Evolutionary conservation across 805 yeast species (phyloP), one percentile per base, ranked within the genome.

Genomic region (Saccharomycopsis olivae): DNA sequence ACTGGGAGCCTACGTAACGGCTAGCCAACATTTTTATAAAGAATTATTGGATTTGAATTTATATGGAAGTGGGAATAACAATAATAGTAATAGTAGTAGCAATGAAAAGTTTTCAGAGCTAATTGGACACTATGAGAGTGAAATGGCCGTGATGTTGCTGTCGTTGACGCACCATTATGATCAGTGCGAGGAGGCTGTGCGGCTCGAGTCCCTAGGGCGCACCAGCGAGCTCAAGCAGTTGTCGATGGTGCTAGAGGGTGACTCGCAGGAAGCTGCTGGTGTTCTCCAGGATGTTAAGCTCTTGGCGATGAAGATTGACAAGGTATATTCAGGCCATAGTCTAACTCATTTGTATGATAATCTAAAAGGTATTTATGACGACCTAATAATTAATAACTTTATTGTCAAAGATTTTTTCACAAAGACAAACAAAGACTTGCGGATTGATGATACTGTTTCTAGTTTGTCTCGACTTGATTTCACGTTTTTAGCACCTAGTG

Each of bases 121-220:
- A 10, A 39, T 45, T 19, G 42, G 42, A 19, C 42, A 29, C 24
- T 45, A 45, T 24, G 48, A 45, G 27, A 15, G 36, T 11, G 48
- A 45, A 27, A 45, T 45, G 48, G 48, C 48, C 9, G 27, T 20
- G n/a, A 35, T 39, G 33, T n/a, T 45, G 11, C 41, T 39, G 4
- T 42, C 47, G 5, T 32, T 45, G 17, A 39, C 47, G 1, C 27
- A 45, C 21, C 48, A 45, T 30, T 45, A 41, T 35, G 48, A 42
- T 31, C 43, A 42, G 25, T 45, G 48, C 32, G 36, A 33, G 18
- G 48, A 45, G 15, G 42, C 46, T 8, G 11, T 36, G 6, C 20
- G 25, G 2, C 25, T 45, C 11, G 36, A 16, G 13, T 29, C 35
- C 11, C 10, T 13, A 13, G 19, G 35, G n/a, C 32, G 14, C 13